Conservation (phyloP, 768 basidiomycete genomes). For the Hygrocybe coccinea region DNA sequence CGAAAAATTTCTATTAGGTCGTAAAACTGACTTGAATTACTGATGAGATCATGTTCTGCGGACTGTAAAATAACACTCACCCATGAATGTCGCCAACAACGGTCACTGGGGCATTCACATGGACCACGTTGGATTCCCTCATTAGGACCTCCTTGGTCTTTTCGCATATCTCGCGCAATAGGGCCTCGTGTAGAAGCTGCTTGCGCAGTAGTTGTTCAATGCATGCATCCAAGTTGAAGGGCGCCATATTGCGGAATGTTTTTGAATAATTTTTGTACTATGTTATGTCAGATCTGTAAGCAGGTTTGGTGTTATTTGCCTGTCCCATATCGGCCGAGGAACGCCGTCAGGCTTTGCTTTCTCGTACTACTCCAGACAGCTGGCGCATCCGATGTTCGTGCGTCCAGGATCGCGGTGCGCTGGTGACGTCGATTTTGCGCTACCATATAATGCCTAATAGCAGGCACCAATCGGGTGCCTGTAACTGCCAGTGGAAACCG, state of each 20-base stretch:
- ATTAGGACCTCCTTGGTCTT: slow-evolving; percentile 99
- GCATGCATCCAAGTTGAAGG: slow-evolving; percentile 96
- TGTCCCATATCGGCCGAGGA: too few relatives aligned
- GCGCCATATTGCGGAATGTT: slow-evolving; percentile 37
- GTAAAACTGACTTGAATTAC: slow-evolving; percentile 86
- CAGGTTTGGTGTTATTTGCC: slow-evolving; percentile 7
- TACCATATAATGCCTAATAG: too few relatives aligned
- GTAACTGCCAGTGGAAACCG: too few relatives aligned
- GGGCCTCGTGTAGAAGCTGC: slow-evolving; percentile 90
- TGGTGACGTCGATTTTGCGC: too few relatives aligned
- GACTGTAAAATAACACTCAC: slow-evolving; percentile 47
- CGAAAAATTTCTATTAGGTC: slow-evolving; percentile 98
- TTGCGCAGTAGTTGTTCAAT: slow-evolving; percentile 86
- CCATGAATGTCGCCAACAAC: slow-evolving; percentile 99
- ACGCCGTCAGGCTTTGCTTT: too few relatives aligned
- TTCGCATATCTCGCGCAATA: slow-evolving; percentile 97
- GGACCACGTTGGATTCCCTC: slow-evolving; percentile 98
- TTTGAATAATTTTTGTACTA: neutral
- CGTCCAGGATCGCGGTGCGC: too few relatives aligned
- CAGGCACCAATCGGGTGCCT: too few relatives aligned
- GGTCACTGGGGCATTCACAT: slow-evolving; percentile 93
- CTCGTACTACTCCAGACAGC: too few relatives aligned
- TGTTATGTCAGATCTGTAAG: neutral
- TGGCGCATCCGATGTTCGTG: too few relatives aligned
- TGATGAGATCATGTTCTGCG: slow-evolving; percentile 28